A percentile compares a stretch with the other conserved stretches of the same genome.
phyloP scores from a whole-genome alignment of 805 yeast genomes.

The Kurtzmaniella fragi region DNA sequence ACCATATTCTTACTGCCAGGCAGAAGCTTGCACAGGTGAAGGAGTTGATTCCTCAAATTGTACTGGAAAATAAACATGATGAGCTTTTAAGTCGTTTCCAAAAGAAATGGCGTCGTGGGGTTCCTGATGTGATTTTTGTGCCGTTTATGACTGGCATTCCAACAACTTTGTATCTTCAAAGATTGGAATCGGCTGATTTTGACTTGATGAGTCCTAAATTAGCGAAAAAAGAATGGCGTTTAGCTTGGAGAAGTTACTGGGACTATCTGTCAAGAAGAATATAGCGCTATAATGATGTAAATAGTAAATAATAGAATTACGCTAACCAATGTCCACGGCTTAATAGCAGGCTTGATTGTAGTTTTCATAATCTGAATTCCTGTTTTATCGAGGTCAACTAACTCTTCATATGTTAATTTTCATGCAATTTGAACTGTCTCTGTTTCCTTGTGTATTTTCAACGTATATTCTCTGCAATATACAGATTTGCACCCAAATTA shows the following conservation, averaged over 20 bases:
- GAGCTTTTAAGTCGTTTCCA: constrained; percentile 20
- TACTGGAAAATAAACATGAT: constrained; percentile 17
- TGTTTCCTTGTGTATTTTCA: too few species aligned
- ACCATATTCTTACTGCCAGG: constrained; percentile 68
- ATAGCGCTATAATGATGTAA: constrained; percentile 8
- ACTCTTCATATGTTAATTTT: too few species aligned
- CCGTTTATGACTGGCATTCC: constrained; percentile 71
- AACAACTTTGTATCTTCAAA: constrained; percentile 53
- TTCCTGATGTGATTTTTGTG: constrained; percentile 61
- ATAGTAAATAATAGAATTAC: too few species aligned
- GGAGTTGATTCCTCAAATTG: constrained; percentile 27
- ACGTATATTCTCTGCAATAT: too few species aligned
- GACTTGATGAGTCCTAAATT: constrained; percentile 47
- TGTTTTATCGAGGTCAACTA: too few species aligned
- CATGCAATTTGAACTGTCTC: too few species aligned
- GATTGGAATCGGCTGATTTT: constrained; percentile 59
- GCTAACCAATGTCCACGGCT: too few species aligned
- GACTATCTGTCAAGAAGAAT: constrained; percentile 38
- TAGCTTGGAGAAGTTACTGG: constrained; percentile 57
- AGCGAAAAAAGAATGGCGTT: constrained; percentile 54
- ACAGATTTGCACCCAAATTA: too few species aligned
- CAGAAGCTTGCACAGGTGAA: constrained; percentile 41
- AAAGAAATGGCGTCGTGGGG: constrained; percentile 36
- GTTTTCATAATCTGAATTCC: too few species aligned
- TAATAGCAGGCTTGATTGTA: too few species aligned